These are phyloP conservation scores for Colletotrichum cereale DNA, from an alignment of 2,329 filamentous ascomycete genomes.

Conservation along the genomic window DNA sequence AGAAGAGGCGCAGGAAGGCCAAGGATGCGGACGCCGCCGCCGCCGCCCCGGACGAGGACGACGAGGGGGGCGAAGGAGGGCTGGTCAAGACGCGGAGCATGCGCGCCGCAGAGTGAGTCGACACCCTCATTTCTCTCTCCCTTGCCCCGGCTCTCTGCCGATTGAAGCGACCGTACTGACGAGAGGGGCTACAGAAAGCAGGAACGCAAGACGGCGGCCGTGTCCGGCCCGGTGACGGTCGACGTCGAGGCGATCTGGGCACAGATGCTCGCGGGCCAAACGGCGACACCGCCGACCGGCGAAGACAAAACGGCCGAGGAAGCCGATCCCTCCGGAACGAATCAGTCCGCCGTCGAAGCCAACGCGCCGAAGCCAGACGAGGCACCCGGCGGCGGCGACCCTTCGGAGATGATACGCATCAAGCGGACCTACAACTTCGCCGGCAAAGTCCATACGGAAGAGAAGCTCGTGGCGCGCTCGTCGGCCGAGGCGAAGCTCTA, in stretches of 20 bases:
- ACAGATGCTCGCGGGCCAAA: slow-evolving; percentile 67
- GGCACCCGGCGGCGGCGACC: slow-evolving; percentile 43
- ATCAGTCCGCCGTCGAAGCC: not conserved
- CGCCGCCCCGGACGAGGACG: slow-evolving; percentile 57
- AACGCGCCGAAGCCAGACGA: slow-evolving; percentile 32
- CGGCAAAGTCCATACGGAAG: slow-evolving; percentile 77
- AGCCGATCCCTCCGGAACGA: not conserved
- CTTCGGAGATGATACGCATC: slow-evolving; percentile 68
- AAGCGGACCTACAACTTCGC: slow-evolving; percentile 82
- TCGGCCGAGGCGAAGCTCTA: slow-evolving; percentile 76
- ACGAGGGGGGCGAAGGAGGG: slow-evolving; percentile 70
- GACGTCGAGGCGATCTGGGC: slow-evolving; percentile 80
- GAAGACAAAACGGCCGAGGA: slow-evolving; percentile 38
- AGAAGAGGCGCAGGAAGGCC: slow-evolving; percentile 60
- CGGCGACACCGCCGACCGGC: slow-evolving; percentile 30
- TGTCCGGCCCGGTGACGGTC: slow-evolving; percentile 72
- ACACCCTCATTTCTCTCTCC: not conserved
- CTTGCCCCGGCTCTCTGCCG: not conserved
- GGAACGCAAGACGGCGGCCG: slow-evolving; percentile 65
- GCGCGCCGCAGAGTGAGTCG: slow-evolving; percentile 71
- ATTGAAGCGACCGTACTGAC: not conserved
- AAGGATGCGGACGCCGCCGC: slow-evolving; percentile 49
- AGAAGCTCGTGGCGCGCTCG: slow-evolving; percentile 74
- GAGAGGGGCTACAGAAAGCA: slow-evolving; percentile 58
- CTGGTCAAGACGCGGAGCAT: slow-evolving; percentile 81